Evolutionary conservation across 192 early-diverging fungal species (phyloP).

Genomic region (Polychytrium aggregatum): DNA sequence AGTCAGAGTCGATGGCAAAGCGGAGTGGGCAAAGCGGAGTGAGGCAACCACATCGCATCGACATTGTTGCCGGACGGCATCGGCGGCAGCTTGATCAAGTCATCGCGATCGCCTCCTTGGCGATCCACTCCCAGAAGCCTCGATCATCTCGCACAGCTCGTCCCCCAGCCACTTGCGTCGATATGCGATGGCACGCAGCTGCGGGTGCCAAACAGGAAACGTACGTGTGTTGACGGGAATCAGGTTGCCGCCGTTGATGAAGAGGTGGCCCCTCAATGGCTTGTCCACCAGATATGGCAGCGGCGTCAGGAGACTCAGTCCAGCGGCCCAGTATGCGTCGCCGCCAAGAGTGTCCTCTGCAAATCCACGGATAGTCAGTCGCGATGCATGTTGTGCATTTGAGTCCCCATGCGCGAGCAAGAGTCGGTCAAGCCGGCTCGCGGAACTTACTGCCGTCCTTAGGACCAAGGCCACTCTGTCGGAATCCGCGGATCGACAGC

Average conservation of each 20-base stretch:
- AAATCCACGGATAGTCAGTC: neutral
- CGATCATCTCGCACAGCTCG: neutral
- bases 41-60: neutral
- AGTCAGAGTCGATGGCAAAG: neutral
- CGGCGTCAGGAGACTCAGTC: slow-evolving; percentile 69
- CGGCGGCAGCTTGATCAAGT: neutral
- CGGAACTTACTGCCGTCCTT: slow-evolving; percentile 49
- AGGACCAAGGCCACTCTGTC: slow-evolving; percentile 77
- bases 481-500: slow-evolving; percentile 77
- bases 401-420: neutral
- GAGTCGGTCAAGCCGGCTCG: neutral
- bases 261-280: slow-evolving; percentile 71
- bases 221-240: slow-evolving; percentile 36
- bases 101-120: neutral
- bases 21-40: neutral
- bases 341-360: slow-evolving; percentile 74
- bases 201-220: slow-evolving; percentile 12
- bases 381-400: neutral
- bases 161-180: neutral
- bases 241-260: slow-evolving; percentile 76
- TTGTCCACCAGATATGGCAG: slow-evolving; percentile 55
- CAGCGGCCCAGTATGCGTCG: slow-evolving; percentile 70
- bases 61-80: neutral
- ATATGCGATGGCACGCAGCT: neutral
- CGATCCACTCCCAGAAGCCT: neutral